These are phyloP conservation scores for Aspergillus taichungensis DNA, from an alignment of 495 filamentous ascomycete species.

Conservation along the genomic window DNA sequence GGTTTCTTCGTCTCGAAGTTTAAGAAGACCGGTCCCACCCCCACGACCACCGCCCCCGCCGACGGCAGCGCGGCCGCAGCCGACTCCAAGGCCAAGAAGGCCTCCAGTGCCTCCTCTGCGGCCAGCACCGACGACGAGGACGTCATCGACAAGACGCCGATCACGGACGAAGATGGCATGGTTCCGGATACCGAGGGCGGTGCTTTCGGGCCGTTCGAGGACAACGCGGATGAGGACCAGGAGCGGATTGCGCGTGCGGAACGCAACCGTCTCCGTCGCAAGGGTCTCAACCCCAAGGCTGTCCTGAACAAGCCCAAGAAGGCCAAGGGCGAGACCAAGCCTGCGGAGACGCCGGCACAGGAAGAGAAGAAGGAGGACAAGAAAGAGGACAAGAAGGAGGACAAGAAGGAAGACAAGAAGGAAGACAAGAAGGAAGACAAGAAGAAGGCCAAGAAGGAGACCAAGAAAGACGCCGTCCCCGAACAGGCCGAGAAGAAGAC, in stretches of 20 bases:
- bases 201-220: conserved; percentile 57
- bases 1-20: conserved; percentile 98
- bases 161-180: conserved; percentile 31
- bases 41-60: conserved; percentile 40
- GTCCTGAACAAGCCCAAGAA: conserved; percentile 38
- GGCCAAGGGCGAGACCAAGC: conserved; percentile 14
- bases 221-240: conserved; percentile 49
- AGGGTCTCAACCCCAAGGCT: conserved; percentile 58
- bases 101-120: conserved; percentile 12
- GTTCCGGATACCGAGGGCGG: conserved; percentile 28
- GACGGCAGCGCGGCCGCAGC: conserved; percentile 13
- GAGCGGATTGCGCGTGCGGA: conserved; percentile 51
- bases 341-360: conserved; percentile 20
- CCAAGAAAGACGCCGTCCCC: conserved; percentile 21
- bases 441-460: conserved; percentile 30
- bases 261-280: conserved; percentile 50
- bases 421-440: conserved; percentile 3
- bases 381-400: conserved; percentile 8
- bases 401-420: conserved; percentile 1
- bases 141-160: conserved; percentile 39
- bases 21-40: conserved; percentile 78
- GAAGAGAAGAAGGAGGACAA: conserved; percentile 1
- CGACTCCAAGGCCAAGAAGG: conserved; percentile 9
- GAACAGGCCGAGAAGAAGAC: conserved; percentile 4
- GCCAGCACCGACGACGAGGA: conserved; percentile 20